Evolutionary conservation across 2,329 filamentous ascomycete species (phyloP).

Genomic region (Tolypocladium sp.): DNA sequence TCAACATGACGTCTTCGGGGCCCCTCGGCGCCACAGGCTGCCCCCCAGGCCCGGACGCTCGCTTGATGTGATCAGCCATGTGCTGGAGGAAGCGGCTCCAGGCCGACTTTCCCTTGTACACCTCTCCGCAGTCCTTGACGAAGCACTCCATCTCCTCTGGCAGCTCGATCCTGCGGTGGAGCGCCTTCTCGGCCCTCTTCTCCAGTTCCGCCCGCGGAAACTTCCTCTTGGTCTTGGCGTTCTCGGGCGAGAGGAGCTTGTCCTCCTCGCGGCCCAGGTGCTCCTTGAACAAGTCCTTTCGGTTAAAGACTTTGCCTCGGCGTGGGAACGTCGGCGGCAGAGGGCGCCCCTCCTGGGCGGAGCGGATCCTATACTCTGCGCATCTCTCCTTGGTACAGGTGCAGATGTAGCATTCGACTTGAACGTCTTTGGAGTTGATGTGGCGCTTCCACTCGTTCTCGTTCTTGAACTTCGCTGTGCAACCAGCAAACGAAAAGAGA

Average conservation of each 20-base stretch:
- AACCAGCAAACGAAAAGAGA: slow-evolving; percentile 71
- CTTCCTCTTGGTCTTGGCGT: slow-evolving; percentile 18
- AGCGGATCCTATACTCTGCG: slow-evolving; percentile 12
- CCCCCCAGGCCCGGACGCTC: not conserved
- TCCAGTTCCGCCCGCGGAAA: slow-evolving; percentile 33
- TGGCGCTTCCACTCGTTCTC: slow-evolving; percentile 98
- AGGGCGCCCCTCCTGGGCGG: slow-evolving; percentile 5
- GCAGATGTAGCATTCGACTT: slow-evolving; percentile 68
- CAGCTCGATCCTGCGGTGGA: slow-evolving; percentile 48
- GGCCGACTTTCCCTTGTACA: slow-evolving; percentile 50
- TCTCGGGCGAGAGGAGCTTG: not conserved
- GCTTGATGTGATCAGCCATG: slow-evolving; percentile 69
- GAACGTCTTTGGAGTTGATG: slow-evolving; percentile 69
- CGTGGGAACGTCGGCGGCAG: slow-evolving; percentile 22
- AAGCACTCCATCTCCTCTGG: slow-evolving; percentile 55
- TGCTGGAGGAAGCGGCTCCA: slow-evolving; percentile 89
- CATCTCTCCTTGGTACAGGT: slow-evolving; percentile 60
- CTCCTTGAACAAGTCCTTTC: slow-evolving; percentile 86
- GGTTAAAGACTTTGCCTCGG: slow-evolving; percentile 67
- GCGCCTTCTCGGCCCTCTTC: slow-evolving; percentile 47
- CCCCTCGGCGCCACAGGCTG: not conserved
- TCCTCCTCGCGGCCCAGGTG: slow-evolving; percentile 80
- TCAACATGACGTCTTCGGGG: not conserved
- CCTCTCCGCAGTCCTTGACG: slow-evolving; percentile 45
- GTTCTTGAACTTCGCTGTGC: slow-evolving; percentile 58